Evolutionary conservation across 345 rosid species (phyloP), one percentile per base, ranked within the genome.

Genomic region (Cardamine chenopodiifolia): DNA sequence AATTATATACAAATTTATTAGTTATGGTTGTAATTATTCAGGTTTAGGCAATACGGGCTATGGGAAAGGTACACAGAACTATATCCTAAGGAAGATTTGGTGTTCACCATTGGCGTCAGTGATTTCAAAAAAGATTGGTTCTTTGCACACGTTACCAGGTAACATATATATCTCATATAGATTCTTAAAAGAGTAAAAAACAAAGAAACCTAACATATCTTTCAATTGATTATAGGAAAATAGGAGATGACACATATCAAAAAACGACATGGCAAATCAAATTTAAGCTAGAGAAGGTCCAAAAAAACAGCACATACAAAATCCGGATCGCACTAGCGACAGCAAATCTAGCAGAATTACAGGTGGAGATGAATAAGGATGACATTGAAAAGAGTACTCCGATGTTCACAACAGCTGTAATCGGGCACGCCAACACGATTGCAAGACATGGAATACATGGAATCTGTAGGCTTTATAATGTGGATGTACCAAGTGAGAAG

Each of bases 401-500:
- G 0, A 10, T 85, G 11, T 93, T 85, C 79, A 76, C 91, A 18
- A 89, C 83, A 17, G 96, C 97, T 68, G 65, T 82, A 15, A 82
- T 89, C 6, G 97, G 97, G 35, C 84, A 80, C 65, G 98, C 89
- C 80, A 94, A 91, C 72, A 53, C 97, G 18, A 82, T 91, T 20
- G 89, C 91, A 35, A 89, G 98, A 73, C 96, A 91, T 64, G 97
- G 96, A 29, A 84, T 89, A 75, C 98, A 86, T 61, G 97, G 98
- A 28, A 82, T 87, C 35, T 88, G 89, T 72, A 80, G 93, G 85
- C 76, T 94, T 66, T 89, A 77, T 73, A 80, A 70, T 15, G 86
- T 89, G 11, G 90, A 87, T 7, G 74, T 94, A 8, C 74, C 82
- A 1, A 88, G 90, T 17, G 62, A 66, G 26, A 52, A 29, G 54